A percentile compares a stretch with the other conserved stretches of the same genome.
These are phyloP conservation scores for Pseudodiploospora longispora DNA, from an alignment of 2,329 filamentous ascomycete genomes.

Conservation along the genomic window DNA sequence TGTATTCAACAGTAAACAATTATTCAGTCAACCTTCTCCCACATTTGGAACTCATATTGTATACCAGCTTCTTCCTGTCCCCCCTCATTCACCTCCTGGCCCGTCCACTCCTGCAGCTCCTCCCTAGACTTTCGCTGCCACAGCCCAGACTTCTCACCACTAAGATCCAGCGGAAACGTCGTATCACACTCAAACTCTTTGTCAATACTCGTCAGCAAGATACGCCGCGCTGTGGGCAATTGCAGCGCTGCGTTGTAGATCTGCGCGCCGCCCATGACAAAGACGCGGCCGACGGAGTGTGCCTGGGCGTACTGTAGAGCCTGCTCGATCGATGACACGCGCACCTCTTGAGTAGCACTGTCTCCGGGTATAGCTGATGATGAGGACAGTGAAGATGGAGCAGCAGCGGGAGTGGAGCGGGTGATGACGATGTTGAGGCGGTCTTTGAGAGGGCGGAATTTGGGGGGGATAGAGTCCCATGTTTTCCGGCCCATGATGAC, in stretches of 20 bases:
- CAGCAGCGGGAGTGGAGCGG: conserved; percentile 32
- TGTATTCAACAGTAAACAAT: not conserved
- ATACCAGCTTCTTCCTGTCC: conserved; percentile 55
- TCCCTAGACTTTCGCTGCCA: conserved; percentile 48
- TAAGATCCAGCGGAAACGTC: conserved; percentile 57
- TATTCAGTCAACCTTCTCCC: conserved; percentile 43
- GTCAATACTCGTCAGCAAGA: conserved; percentile 63
- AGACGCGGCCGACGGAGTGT: conserved; percentile 51
- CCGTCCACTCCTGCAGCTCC: conserved; percentile 55
- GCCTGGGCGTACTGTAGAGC: conserved; percentile 42
- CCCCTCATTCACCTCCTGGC: conserved; percentile 51
- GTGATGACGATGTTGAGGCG: conserved; percentile 79
- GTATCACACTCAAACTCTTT: conserved; percentile 70
- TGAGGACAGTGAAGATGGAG: conserved; percentile 8
- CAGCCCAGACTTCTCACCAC: conserved; percentile 23
- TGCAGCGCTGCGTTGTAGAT: conserved; percentile 69
- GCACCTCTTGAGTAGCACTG: conserved; percentile 38
- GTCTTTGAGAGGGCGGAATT: conserved; percentile 70
- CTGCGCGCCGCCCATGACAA: conserved; percentile 84
- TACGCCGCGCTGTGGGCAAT: conserved; percentile 46
- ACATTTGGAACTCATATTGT: conserved; percentile 66
- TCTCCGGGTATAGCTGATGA: not conserved
- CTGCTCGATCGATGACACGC: conserved; percentile 49
- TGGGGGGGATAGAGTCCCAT: conserved; percentile 79
- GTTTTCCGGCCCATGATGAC: conserved; percentile 98